phyloP scores from a whole-genome alignment of 805 yeast genomes.

The Pichia ethanolica region DNA sequence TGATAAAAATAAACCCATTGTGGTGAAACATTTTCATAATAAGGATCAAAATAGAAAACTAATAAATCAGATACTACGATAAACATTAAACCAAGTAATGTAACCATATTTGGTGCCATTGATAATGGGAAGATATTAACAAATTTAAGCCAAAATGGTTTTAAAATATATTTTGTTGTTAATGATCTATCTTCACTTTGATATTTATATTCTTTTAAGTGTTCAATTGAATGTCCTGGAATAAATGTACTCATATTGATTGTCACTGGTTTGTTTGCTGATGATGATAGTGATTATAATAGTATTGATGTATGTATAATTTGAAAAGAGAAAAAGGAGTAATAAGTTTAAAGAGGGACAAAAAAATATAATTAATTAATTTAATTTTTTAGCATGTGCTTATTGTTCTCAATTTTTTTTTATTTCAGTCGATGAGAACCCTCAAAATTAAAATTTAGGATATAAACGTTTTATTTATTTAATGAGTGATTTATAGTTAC shows the following conservation, averaged over 20 bases:
- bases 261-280: neutral
- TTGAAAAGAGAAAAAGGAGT: too few relatives aligned
- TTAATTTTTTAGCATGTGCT: too few relatives aligned
- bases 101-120: conserved; percentile 92
- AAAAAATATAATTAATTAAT: too few relatives aligned
- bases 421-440: too few relatives aligned
- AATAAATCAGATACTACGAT: conserved; percentile 55
- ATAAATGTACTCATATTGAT: conserved; percentile 11
- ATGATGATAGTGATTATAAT: too few relatives aligned
- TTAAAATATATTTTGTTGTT: conserved; percentile 64
- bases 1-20: conserved; percentile 69
- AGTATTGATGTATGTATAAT: too few relatives aligned
- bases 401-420: too few relatives aligned
- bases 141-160: conserved; percentile 74
- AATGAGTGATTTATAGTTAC: too few relatives aligned
- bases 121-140: conserved; percentile 69
- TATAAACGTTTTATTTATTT: too few relatives aligned
- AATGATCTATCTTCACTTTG: conserved; percentile 77
- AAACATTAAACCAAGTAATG: conserved; percentile 71
- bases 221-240: conserved; percentile 7
- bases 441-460: too few relatives aligned
- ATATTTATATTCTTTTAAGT: conserved; percentile 30
- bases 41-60: conserved; percentile 69
- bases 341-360: too few relatives aligned
- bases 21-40: conserved; percentile 53